Base-by-base conservation (phyloP, 495 filamentous ascomycete species). In the Xylaria acuta region DNA sequence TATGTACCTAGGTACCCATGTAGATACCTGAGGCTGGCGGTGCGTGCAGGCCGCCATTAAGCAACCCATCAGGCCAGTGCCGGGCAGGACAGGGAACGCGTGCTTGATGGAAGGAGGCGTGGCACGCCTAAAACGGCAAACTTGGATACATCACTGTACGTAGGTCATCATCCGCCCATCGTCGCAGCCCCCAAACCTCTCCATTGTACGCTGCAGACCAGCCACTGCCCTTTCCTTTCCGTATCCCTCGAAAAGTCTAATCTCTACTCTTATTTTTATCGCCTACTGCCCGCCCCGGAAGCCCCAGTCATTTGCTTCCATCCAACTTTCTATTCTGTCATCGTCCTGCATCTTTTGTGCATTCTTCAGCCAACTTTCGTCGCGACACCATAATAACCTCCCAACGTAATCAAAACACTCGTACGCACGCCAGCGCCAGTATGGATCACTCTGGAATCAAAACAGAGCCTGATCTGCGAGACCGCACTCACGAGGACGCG, bases 401-500 rank as follows among this genome's bases (percentile, higher is more conserved):
- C n/a, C 45, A 51, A n/a, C 64, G 12, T 38, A 14, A 32, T 41
- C 41, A 22, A 20, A 43, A 22, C 2, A 41, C 36, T 12, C n/a
- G n/a, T 12, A 32, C 53, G 32, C 38, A n/a, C 51, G 27, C 34
- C 62, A 38, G 38, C 45, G 18, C 6, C 11, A 54, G 7, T 6
- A 78, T 78, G 77, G 75, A 75, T 20, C 71, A 65, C 65, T 32
- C 54, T 51, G 36, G 73, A 25, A 47, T 76, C 67, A 79, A 77
- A 38, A 67, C 68, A 30, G 77, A 79, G 63, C 74, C 71, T 32
- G 49, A 74, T 71, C 68, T 75, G 62, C 62, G 78, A 71, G 51
- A 71, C 30, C 63, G 79, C 81, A 41, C 51, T 14, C 74, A 77
- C 22, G 77, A 74, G 63, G 80, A 82, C 73, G 70, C 73, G 20